Percentiles rank a stretch among this genome's conserved stretches.
phyloP scores from a whole-genome alignment of 2,329 filamentous ascomycete genomes.

The Penicillium hordei region DNA sequence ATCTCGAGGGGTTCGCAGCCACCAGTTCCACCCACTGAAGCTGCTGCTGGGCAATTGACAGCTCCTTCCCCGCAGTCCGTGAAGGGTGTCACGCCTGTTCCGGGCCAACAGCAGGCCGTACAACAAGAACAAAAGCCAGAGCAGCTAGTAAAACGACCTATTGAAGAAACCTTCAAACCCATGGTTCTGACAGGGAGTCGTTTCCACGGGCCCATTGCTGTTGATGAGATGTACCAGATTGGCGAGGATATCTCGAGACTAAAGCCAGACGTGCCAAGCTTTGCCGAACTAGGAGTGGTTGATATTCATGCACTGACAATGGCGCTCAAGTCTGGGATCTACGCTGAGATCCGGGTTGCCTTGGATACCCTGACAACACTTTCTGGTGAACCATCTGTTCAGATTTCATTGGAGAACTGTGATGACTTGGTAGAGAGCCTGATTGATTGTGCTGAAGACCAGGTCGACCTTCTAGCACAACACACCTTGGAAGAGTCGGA shows the following conservation, averaged over 20 bases:
- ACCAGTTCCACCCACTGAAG: conserved; percentile 31
- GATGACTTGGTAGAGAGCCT: conserved; percentile 87
- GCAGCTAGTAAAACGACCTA: conserved; percentile 39
- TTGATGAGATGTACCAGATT: conserved; percentile 63
- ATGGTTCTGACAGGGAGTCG: conserved; percentile 51
- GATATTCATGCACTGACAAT: conserved; percentile 88
- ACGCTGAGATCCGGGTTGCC: conserved; percentile 84
- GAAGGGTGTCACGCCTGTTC: conserved; percentile 27
- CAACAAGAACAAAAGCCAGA: conserved; percentile 34
- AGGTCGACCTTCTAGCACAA: conserved; percentile 80
- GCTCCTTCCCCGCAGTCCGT: conserved; percentile 31
- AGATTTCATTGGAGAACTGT: conserved; percentile 70
- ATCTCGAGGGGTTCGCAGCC: conserved; percentile 38
- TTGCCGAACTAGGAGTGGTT: conserved; percentile 79
- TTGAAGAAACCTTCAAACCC: conserved; percentile 49
- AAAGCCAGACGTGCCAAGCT: conserved; percentile 72
- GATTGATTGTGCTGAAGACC: conserved; percentile 86
- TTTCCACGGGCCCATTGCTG: conserved; percentile 70
- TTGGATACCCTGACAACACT: conserved; percentile 78
- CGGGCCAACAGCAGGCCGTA: conserved; percentile 28
- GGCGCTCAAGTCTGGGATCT: conserved; percentile 85
- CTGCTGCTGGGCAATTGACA: conserved; percentile 29
- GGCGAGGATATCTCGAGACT: conserved; percentile 66
- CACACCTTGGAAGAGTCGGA: conserved; percentile 83
- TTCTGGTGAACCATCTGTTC: conserved; percentile 62